Percentiles rank a stretch among this genome's conserved stretches.
These are phyloP conservation scores for Termitomyces sp. DNA, from an alignment of 768 basidiomycete genomes.

Conservation along the genomic window DNA sequence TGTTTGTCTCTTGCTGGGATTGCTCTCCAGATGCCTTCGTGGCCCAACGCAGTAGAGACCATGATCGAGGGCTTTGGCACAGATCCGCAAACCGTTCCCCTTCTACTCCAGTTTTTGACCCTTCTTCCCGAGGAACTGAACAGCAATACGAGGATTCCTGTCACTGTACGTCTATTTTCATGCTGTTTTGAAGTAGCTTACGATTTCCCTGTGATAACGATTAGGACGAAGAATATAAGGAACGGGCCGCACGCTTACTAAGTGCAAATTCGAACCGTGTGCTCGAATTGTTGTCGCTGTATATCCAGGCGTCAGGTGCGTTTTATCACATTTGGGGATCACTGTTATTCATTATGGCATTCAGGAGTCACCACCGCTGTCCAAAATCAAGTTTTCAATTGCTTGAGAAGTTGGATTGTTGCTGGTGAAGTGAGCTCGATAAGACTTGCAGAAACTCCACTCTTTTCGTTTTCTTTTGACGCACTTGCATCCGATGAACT, in stretches of 20 bases:
- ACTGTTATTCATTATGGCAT: neutral
- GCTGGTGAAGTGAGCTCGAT: constrained; percentile 75
- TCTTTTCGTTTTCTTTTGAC: constrained; percentile 80
- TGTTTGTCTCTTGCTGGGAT: constrained; percentile 88
- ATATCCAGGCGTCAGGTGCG: constrained; percentile 83
- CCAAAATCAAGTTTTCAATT: constrained; percentile 78
- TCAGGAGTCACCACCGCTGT: constrained; percentile 78
- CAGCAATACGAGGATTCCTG: constrained; percentile 79
- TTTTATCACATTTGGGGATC: neutral
- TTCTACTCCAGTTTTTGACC: constrained; percentile 84
- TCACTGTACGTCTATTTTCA: constrained; percentile 58
- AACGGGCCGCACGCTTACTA: constrained; percentile 55
- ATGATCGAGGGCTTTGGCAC: constrained; percentile 85
- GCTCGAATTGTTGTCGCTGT: constrained; percentile 77
- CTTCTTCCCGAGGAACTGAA: constrained; percentile 86
- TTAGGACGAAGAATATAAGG: constrained; percentile 73
- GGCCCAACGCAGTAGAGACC: constrained; percentile 74
- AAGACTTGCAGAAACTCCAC: constrained; percentile 65
- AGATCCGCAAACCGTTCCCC: constrained; percentile 78
- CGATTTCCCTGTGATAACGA: constrained; percentile 20
- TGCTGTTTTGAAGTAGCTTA: neutral
- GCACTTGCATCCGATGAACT: constrained; percentile 79
- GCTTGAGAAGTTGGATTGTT: constrained; percentile 81
- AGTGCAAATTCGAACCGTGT: constrained; percentile 67
- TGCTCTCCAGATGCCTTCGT: constrained; percentile 82